Percentiles rank a stretch among this genome's conserved stretches.
Evolutionary conservation across 2,329 filamentous ascomycete genomes (phyloP).

Genomic region (Trichoderma sp.): DNA sequence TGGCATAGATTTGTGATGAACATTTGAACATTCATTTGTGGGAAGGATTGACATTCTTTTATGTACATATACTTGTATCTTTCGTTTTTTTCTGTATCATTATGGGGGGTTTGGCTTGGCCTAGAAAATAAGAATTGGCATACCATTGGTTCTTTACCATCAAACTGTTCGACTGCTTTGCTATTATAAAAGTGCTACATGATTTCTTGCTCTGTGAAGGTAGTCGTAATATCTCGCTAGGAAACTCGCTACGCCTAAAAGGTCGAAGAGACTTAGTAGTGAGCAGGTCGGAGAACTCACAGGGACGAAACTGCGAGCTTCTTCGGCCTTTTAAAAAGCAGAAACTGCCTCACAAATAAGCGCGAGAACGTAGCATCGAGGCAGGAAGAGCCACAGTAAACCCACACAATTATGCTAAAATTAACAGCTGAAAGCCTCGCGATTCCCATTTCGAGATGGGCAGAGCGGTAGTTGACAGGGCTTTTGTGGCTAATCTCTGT

Average conservation of each 20-base stretch:
- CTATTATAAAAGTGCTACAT: too few relatives aligned
- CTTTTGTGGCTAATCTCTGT: not conserved
- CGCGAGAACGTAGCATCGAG: too few relatives aligned
- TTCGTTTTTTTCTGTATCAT: not conserved
- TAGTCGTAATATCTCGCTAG: too few relatives aligned
- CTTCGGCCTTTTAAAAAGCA: too few relatives aligned
- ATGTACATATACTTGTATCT: not conserved
- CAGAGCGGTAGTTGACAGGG: not conserved
- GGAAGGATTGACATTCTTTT: conserved; percentile 2
- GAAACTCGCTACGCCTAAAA: too few relatives aligned
- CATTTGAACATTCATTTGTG: not conserved
- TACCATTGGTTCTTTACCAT: not conserved
- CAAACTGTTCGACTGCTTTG: not conserved
- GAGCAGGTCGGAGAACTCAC: too few relatives aligned
- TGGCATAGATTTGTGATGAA: not conserved
- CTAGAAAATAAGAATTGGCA: not conserved
- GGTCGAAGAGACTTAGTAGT: too few relatives aligned
- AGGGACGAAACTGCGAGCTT: too few relatives aligned
- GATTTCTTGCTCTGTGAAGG: too few relatives aligned
- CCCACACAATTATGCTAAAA: not conserved
- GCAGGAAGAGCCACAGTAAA: not conserved
- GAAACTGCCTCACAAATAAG: too few relatives aligned
- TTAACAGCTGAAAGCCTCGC: not conserved
- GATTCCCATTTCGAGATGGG: not conserved
- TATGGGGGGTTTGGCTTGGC: not conserved